Percentiles rank a stretch among this genome's conserved stretches.
Conservation (phyloP, 2,329 filamentous ascomycete species). For the Botrytis cinerea region DNA sequence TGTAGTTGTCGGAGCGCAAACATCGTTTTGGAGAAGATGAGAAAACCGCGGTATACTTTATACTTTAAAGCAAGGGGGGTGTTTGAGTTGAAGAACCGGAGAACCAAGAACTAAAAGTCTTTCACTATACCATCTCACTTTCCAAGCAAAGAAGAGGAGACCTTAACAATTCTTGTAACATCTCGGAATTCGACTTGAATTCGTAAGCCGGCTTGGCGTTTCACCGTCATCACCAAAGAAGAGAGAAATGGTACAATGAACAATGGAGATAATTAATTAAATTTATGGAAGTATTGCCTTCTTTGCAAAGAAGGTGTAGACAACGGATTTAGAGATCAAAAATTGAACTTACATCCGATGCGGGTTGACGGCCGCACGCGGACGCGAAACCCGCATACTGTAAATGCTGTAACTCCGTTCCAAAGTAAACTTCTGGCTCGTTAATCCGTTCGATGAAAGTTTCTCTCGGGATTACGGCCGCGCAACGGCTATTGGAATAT, state of each 20-base stretch:
- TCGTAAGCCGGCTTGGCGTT: conserved; percentile 47
- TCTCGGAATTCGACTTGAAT: conserved; percentile 35
- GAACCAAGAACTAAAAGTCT: not conserved
- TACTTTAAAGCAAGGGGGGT: not conserved
- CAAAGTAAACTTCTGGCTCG: not conserved
- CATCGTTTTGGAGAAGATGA: not conserved
- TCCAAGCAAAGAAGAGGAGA: not conserved
- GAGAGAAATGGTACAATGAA: not conserved
- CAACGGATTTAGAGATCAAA: not conserved
- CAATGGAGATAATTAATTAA: not conserved
- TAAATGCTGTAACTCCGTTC: not conserved
- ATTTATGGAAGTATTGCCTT: no score
- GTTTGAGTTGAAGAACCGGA: not conserved
- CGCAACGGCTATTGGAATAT: not conserved
- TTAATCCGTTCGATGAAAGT: not conserved
- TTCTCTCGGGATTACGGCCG: not conserved
- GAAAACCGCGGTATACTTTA: not conserved
- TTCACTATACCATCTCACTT: not conserved
- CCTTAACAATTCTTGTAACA: not conserved
- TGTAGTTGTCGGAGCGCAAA: not conserved
- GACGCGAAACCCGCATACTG: not conserved
- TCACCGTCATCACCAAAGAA: not conserved
- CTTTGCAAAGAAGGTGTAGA: not conserved
- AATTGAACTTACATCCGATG: not conserved
- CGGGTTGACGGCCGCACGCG: not conserved